phyloP scores from a whole-genome alignment of 1,284 basidiomycete genomes.

The Entoloma clypeatum region DNA sequence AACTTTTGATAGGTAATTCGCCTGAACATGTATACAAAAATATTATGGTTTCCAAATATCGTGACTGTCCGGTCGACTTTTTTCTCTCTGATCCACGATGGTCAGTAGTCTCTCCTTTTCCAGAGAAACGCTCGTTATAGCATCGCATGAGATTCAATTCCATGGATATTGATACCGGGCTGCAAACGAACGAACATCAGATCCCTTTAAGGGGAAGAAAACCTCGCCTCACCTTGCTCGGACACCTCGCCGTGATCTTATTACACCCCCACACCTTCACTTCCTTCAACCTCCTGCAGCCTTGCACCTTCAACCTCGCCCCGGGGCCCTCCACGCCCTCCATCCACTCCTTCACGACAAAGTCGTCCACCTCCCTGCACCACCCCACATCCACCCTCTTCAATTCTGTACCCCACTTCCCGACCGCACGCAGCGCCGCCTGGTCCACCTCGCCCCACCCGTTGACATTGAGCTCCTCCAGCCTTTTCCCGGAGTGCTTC shows the following conservation, averaged over 20 bases:
- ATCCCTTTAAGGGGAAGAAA: background rate
- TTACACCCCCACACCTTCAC: conserved; percentile 74
- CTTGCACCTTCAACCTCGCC: conserved; percentile 21
- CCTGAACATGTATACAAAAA: no score
- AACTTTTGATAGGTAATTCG: no score
- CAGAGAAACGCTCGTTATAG: conserved; percentile 2
- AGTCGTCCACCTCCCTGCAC: conserved; percentile 85
- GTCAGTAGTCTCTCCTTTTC: background rate
- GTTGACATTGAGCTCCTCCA: conserved; percentile 75
- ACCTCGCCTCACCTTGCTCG: conserved; percentile 30
- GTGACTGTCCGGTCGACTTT: no score
- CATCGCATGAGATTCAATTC: conserved; percentile 39
- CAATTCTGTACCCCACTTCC: conserved; percentile 45
- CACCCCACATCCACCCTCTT: conserved; percentile 80
- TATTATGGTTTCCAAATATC: no score
- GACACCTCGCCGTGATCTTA: conserved; percentile 54
- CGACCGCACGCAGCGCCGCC: conserved; percentile 54
- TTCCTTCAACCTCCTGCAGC: conserved; percentile 48
- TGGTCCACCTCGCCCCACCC: conserved; percentile 66
- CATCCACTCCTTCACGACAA: conserved; percentile 69
- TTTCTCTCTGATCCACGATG: no score
- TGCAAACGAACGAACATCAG: conserved; percentile 19
- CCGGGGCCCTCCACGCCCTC: conserved; percentile 42
- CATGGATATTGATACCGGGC: conserved; percentile 43
- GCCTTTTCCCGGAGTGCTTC: conserved; percentile 59